Base-by-base conservation (phyloP, 2,329 filamentous ascomycete genomes). In the Drechslera avenae region DNA sequence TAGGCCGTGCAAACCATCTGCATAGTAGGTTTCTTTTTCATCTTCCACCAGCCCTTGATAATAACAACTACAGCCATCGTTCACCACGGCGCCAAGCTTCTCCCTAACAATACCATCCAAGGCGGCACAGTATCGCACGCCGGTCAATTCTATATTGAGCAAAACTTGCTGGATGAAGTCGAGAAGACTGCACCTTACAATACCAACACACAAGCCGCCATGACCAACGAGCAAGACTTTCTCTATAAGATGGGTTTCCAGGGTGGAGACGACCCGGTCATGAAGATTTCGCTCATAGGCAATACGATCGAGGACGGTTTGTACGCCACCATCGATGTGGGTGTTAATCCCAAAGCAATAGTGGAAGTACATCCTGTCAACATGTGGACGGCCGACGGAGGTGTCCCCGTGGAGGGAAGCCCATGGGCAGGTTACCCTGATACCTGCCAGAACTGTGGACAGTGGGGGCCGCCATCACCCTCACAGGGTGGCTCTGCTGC, bases 131-230 rank as follows among this genome's bases (percentile, higher is more conserved):
- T 82, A 50, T 79, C 81, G 6, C 84, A 88, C 71, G 78, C 87
- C 32, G 85, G 85, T 14, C 85, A 89, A 67, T 64, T 85, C 42
- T 88, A 85, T 77, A 85, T 85, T 48, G 83, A 88, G 67, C 81
- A 86, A 65, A 75, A 77, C 55, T 78, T 88, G 8, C 79, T 83
- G 57, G 60, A 62, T 19, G 56, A 74, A 32, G 82, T 87, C 46
- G 79, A 84, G 54, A 67, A 68, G 8, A 74, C 71, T 1, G 51
- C 64, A 0, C 80, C 81, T 3, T 78, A 79, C 68, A 75, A 66
- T 60, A 75, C 69, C 50, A 78, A 78, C 60, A 74, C 62, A 17
- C 70, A 74, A 46, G 59, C 56, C 13, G 28, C 81, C 16, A 85
- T 79, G 4, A 71, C 64, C 31, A 86, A 86, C 60, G 72, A 69